Evolutionary conservation across 345 rosid genomes (phyloP).

Genomic region (Populus euphratica): DNA sequence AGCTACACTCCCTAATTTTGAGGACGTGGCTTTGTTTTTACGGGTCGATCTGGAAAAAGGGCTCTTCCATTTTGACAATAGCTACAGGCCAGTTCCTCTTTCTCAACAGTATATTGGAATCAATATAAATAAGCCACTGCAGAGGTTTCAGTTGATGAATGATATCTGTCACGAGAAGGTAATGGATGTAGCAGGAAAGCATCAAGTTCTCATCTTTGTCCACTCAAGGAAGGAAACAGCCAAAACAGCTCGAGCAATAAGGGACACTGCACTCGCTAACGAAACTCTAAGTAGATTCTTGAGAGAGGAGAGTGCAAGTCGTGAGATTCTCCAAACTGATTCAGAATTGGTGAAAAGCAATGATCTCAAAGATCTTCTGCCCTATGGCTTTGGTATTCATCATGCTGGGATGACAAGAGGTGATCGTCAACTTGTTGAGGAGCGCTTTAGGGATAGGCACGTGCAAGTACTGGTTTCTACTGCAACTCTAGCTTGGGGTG

Average conservation of each 20-base stretch:
- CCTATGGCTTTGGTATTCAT: slow-evolving; percentile 92
- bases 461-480: slow-evolving; percentile 91
- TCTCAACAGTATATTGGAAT: slow-evolving; percentile 91
- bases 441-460: slow-evolving; percentile 64
- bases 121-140: slow-evolving; percentile 83
- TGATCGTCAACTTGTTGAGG: slow-evolving; percentile 86
- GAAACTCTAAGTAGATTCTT: slow-evolving; percentile 79
- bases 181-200: slow-evolving; percentile 83
- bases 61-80: slow-evolving; percentile 84
- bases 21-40: slow-evolving; percentile 89
- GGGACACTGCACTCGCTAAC: slow-evolving; percentile 81
- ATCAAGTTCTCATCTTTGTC: slow-evolving; percentile 93
- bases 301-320: slow-evolving; percentile 83
- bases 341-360: slow-evolving; percentile 60
- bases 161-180: slow-evolving; percentile 93
- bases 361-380: slow-evolving; percentile 80
- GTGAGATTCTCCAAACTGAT: slow-evolving; percentile 71
- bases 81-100: slow-evolving; percentile 94
- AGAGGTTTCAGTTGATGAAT: slow-evolving; percentile 96
- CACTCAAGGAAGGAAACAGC: slow-evolving; percentile 95
- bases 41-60: slow-evolving; percentile 67
- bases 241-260: slow-evolving; percentile 79
- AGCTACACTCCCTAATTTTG: slow-evolving; percentile 89
- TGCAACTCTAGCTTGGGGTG: slow-evolving; percentile 99
- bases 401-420: slow-evolving; percentile 91